A percentile compares a stretch with the other conserved stretches of the same genome.
phyloP scores from a whole-genome alignment of 805 yeast genomes.

The Pichia deserticola region DNA sequence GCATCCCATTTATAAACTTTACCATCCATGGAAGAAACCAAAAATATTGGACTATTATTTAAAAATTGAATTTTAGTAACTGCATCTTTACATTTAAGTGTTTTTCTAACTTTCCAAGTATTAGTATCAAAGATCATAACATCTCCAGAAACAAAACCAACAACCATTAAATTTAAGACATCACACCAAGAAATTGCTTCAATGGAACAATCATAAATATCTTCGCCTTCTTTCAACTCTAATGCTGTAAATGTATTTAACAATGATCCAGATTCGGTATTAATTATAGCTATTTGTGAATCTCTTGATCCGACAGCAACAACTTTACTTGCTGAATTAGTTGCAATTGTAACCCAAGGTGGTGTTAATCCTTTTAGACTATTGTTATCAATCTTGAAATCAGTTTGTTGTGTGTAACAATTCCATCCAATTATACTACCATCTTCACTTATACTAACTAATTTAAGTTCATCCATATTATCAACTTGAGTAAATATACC shows the following conservation, averaged over 20 bases:
- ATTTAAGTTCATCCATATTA: slow-evolving; percentile 50
- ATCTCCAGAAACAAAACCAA: slow-evolving; percentile 86
- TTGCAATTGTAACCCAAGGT: slow-evolving; percentile 80
- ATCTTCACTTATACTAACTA: slow-evolving; percentile 78
- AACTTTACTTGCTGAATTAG: slow-evolving; percentile 37
- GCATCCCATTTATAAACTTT: slow-evolving; percentile 81
- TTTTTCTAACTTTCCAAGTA: slow-evolving; percentile 79
- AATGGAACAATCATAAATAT: slow-evolving; percentile 57
- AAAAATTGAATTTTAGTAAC: slow-evolving; percentile 73
- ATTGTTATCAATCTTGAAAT: slow-evolving; percentile 56
- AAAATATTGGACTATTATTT: slow-evolving; percentile 43
- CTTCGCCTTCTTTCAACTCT: slow-evolving; percentile 48
- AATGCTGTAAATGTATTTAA: slow-evolving; percentile 60
- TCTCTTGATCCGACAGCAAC: slow-evolving; percentile 83
- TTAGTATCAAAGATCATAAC: slow-evolving; percentile 74
- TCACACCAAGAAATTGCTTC: slow-evolving; percentile 77
- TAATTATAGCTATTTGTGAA: slow-evolving; percentile 76
- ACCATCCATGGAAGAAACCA: slow-evolving; percentile 81
- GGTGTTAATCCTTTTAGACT: slow-evolving; percentile 69
- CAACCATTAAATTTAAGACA: slow-evolving; percentile 58
- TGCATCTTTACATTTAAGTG: slow-evolving; percentile 68
- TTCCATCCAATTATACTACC: slow-evolving; percentile 87
- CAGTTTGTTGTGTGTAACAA: slow-evolving; percentile 65
- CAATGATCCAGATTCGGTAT: slow-evolving; percentile 64
- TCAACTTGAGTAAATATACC: slow-evolving; percentile 65